Percentiles rank a stretch among this genome's conserved stretches.
Conservation (phyloP, 768 basidiomycete species). For the Trametes gibbosa region DNA sequence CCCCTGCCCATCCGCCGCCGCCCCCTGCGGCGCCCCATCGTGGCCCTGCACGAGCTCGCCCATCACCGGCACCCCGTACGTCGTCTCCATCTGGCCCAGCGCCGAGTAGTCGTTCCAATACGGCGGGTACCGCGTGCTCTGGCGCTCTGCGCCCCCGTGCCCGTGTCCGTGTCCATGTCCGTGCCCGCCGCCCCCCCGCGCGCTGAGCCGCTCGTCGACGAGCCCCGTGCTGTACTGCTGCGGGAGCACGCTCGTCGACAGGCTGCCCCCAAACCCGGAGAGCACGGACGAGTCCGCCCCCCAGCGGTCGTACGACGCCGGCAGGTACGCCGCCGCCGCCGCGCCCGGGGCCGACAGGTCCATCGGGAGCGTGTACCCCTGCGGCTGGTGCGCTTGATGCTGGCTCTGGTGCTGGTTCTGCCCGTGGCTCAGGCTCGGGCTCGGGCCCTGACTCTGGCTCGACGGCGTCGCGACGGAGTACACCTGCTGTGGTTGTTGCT, state of each 20-base stretch:
- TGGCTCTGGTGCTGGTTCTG: constrained; percentile 1
- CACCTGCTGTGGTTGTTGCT: too few relatives aligned
- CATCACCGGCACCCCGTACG: constrained; percentile 29
- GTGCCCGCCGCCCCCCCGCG: too few relatives aligned
- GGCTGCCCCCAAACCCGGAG: constrained; percentile 40
- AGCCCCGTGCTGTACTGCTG: constrained; percentile 75
- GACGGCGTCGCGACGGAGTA: constrained; percentile 13
- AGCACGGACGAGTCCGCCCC: constrained; percentile 26
- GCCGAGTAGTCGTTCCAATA: constrained; percentile 37
- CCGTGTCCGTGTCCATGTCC: too few relatives aligned
- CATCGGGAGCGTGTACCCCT: constrained; percentile 17
- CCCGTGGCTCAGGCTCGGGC: neutral
- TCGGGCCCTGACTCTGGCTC: constrained; percentile 3
- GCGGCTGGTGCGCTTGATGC: neutral
- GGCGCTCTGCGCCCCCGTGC: constrained; percentile 20
- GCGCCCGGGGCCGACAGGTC: constrained; percentile 13
- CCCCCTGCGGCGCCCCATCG: constrained; percentile 6
- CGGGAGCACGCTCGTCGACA: constrained; percentile 73
- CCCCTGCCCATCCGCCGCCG: constrained; percentile 9
- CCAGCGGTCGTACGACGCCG: constrained; percentile 50
- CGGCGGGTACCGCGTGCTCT: constrained; percentile 31
- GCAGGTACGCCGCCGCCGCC: constrained; percentile 26
- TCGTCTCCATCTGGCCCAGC: constrained; percentile 32
- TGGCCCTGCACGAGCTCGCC: constrained; percentile 24
- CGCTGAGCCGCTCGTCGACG: constrained; percentile 43